Evolutionary conservation across 163 green algal genomes (phyloP).

Genomic region (Prototheca cutis): DNA sequence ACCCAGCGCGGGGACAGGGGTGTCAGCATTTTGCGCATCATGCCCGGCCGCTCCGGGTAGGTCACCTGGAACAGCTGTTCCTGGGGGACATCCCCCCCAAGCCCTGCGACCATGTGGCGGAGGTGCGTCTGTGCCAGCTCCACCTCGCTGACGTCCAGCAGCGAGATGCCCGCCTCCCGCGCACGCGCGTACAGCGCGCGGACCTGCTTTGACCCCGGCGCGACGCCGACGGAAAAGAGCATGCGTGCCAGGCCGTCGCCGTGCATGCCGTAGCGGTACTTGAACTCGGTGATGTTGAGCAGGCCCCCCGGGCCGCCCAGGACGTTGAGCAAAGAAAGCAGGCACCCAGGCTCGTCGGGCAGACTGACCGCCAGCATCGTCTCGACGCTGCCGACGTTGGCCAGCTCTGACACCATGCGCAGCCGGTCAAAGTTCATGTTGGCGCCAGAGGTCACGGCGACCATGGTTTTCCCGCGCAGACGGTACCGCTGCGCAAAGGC

Average conservation of each 20-base stretch:
- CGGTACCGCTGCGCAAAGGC: conserved; percentile 61
- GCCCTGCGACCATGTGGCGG: conserved; percentile 59
- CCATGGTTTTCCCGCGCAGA: conserved; percentile 53
- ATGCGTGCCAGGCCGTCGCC: conserved; percentile 40
- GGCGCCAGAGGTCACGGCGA: conserved; percentile 81
- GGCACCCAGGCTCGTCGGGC: conserved; percentile 59
- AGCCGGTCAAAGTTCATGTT: conserved; percentile 99
- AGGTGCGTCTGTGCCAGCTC: conserved; percentile 71
- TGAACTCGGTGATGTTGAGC: conserved; percentile 23
- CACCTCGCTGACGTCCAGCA: conserved; percentile 60
- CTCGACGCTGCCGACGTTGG: conserved; percentile 73
- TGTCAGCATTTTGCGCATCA: conserved; percentile 71
- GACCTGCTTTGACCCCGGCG: conserved; percentile 24
- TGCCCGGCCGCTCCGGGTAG: conserved; percentile 80
- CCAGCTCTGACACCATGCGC: conserved; percentile 81
- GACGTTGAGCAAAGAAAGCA: conserved; percentile 16
- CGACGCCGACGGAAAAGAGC: conserved; percentile 59
- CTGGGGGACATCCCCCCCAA: conserved; percentile 4
- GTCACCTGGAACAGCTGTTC: conserved; percentile 47
- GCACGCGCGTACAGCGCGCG: conserved; percentile 36
- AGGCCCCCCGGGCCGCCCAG: neutral
- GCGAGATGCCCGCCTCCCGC: conserved; percentile 45
- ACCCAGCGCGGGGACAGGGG: conserved; percentile 65
- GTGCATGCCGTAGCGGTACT: conserved; percentile 13
- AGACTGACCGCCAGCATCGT: conserved; percentile 77